A percentile compares a stretch with the other conserved stretches of the same genome.
Conservation (phyloP, 2,329 filamentous ascomycete species). For the Fusarium sp. region DNA sequence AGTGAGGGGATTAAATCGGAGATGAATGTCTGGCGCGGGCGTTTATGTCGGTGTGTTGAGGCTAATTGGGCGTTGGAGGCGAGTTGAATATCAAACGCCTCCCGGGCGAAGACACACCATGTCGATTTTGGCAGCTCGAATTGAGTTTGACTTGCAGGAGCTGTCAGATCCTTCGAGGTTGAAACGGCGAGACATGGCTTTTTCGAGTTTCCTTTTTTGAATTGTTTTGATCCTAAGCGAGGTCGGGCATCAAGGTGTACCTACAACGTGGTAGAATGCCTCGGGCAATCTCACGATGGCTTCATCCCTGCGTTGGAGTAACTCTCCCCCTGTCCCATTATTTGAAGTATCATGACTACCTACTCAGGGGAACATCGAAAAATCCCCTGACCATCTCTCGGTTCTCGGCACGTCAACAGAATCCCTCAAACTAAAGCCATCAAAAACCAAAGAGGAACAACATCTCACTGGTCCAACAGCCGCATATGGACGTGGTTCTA, state of each 20-base stretch:
- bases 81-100: neutral
- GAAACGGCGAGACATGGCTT: neutral
- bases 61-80: neutral
- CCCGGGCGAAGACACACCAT: neutral
- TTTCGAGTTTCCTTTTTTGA: neutral
- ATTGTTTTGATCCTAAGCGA: neutral
- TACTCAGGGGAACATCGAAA: neutral
- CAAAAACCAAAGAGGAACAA: neutral
- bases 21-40: neutral
- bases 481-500: neutral
- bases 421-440: neutral
- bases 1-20: neutral
- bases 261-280: neutral
- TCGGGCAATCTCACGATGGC: constrained; percentile 1
- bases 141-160: neutral
- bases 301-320: neutral
- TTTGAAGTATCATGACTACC: neutral
- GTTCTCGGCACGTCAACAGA: neutral
- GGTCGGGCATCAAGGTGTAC: neutral
- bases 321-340: neutral
- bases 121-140: neutral
- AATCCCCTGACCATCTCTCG: neutral
- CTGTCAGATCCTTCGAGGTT: neutral
- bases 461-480: neutral
- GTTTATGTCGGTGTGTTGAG: neutral